These are phyloP conservation scores for Cryphonectria japonica DNA, from an alignment of 2,329 filamentous ascomycete genomes.

Conservation along the genomic window DNA sequence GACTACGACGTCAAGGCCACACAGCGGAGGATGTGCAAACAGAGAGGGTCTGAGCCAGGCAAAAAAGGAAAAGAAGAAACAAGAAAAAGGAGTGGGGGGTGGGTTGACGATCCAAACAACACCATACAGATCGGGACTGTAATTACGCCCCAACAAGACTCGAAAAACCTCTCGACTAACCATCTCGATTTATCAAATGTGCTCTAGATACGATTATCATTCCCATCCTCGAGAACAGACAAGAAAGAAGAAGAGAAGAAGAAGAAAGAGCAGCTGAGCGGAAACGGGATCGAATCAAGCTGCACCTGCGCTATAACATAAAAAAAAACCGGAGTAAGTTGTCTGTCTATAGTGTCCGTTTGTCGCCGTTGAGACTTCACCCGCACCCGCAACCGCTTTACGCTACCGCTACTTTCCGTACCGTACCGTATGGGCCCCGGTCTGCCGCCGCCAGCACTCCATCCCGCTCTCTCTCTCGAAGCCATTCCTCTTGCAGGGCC, in stretches of 20 bases:
- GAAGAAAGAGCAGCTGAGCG: neutral
- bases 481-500: constrained; percentile 25
- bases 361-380: constrained; percentile 1
- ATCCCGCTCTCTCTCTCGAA: constrained; percentile 10
- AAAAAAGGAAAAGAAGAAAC: neutral
- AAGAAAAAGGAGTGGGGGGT: neutral
- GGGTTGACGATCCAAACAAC: neutral
- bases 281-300: neutral
- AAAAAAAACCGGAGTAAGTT: neutral
- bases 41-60: neutral
- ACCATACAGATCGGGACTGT: neutral
- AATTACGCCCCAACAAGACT: neutral
- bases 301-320: neutral
- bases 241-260: neutral
- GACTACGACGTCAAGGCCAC: neutral
- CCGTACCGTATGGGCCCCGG: constrained; percentile 13
- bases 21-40: neutral
- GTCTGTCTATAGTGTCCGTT: constrained; percentile 13
- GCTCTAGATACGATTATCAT: neutral
- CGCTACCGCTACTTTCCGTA: constrained; percentile 14
- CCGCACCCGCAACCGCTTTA: constrained; percentile 20
- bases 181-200: neutral
- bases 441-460: constrained; percentile 20
- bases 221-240: neutral
- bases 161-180: neutral